A percentile compares a stretch with the other conserved stretches of the same genome.
phyloP scores from a whole-genome alignment of 768 basidiomycete species.

The Mrakia hoshinonis region DNA sequence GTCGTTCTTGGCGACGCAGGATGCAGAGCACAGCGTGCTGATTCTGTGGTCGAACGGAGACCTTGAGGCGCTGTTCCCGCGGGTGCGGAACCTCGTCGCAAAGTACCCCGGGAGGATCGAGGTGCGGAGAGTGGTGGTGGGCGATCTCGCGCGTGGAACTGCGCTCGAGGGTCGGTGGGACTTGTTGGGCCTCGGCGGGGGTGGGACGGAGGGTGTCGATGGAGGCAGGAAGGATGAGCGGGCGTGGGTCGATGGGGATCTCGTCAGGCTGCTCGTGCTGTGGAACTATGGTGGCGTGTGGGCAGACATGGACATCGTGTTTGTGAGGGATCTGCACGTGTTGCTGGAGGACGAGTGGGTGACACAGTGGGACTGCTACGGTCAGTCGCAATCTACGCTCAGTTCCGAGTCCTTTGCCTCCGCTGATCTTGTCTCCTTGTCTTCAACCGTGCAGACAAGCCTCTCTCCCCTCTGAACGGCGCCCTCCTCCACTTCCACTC shows the following conservation, averaged over 20 bases:
- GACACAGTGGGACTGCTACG: conserved; percentile 98
- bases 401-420: neutral
- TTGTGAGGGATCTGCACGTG: conserved; percentile 78
- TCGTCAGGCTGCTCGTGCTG: conserved; percentile 74
- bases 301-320: conserved; percentile 94
- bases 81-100: conserved; percentile 54
- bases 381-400: conserved; percentile 45
- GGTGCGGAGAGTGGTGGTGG: conserved; percentile 61
- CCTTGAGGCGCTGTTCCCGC: conserved; percentile 42
- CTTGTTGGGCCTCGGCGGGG: conserved; percentile 38
- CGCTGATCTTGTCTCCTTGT: neutral
- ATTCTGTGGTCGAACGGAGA: conserved; percentile 91
- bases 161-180: conserved; percentile 59
- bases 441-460: conserved; percentile 50
- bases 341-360: conserved; percentile 91
- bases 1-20: conserved; percentile 89
- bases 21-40: conserved; percentile 54
- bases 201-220: conserved; percentile 20
- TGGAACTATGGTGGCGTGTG: conserved; percentile 90
- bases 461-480: conserved; percentile 74
- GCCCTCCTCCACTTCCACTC: conserved; percentile 86
- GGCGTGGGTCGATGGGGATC: conserved; percentile 92
- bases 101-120: conserved; percentile 64
- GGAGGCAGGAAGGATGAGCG: conserved; percentile 51
- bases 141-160: conserved; percentile 61